Base-by-base conservation (phyloP, 2,329 filamentous ascomycete species). In the Fusarium floridanum region DNA sequence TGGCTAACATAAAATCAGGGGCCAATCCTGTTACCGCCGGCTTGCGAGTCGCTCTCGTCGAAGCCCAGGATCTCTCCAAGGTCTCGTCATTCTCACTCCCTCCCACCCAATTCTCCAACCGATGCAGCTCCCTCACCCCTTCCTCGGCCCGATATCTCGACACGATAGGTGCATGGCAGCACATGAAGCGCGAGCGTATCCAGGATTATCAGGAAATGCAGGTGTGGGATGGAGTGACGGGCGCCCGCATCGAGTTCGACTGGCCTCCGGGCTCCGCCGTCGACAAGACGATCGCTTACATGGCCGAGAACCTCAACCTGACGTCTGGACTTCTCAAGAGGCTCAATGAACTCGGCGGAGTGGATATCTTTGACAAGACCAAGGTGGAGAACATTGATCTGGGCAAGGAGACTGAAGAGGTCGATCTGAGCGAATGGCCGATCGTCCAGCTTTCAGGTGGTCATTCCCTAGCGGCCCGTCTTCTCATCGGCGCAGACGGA, bases 181-280 rank as follows among this genome's bases (percentile, higher is more conserved):
- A 97, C 80, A 86, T 98, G 70, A 89, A 94, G 76, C 85, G 87
- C 48, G 86, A 90, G 7, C 91, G 97, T 36, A 90, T 97, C 37
- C 95, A 98, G 85, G 89, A 92, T 1, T 99, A 98, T 83, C 92
- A 97, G 69, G 94, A 96, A 78, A 99, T 99, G 97, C 93, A 98
- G 82, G 97, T 98, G 36, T 99, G 97, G 97, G 97, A 99, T 82
- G 97, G 96, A 72, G 91, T 98, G 66, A 94, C 93, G 45, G 95
- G 91, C 68, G 94, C 95, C 39, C 91, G 92, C 77, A 97, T 99
- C 81, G 93, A 94, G 76, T 99, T 99, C 82, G 94, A 97, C 84
- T 94, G 92, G 92, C 83, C 83, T 24, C 85, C 85, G 6, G 82
- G 80, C 50, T 81, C 85, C 41, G 85, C 87, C 78, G 75, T 70